phyloP scores from a whole-genome alignment of 345 rosid genomes.

The Melaleuca alternifolia region DNA sequence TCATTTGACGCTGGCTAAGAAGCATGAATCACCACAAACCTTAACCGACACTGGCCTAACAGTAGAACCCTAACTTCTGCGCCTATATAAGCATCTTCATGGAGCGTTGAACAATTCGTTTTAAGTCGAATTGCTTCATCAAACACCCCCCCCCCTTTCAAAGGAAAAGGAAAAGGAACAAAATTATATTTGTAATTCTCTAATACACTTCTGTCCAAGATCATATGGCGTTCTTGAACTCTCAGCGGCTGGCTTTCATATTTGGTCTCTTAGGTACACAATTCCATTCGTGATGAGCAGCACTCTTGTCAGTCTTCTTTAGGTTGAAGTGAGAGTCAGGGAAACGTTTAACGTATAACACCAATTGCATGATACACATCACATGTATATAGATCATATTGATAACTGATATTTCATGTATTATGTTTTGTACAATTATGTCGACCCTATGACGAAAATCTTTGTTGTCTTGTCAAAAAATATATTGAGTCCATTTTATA shows the following conservation, averaged over 20 bases:
- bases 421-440: background rate
- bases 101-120: background rate
- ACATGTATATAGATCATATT: background rate
- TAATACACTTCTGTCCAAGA: background rate
- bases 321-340: background rate
- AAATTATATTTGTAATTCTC: background rate
- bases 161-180: background rate
- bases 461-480: background rate
- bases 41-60: background rate
- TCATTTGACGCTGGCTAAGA: background rate
- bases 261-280: conserved; percentile 59
- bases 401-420: background rate
- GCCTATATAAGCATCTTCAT: background rate
- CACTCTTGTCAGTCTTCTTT: background rate
- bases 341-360: background rate
- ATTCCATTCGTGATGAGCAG: background rate
- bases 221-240: conserved; percentile 23
- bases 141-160: background rate
- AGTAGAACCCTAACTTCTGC: background rate
- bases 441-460: background rate
- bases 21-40: background rate
- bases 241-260: conserved; percentile 33
- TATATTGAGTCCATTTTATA: background rate
- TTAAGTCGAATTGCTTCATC: background rate
- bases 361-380: background rate